Conservation (phyloP, 108 stramenopile genomes). For the Asterionellopsis glacialis region DNA sequence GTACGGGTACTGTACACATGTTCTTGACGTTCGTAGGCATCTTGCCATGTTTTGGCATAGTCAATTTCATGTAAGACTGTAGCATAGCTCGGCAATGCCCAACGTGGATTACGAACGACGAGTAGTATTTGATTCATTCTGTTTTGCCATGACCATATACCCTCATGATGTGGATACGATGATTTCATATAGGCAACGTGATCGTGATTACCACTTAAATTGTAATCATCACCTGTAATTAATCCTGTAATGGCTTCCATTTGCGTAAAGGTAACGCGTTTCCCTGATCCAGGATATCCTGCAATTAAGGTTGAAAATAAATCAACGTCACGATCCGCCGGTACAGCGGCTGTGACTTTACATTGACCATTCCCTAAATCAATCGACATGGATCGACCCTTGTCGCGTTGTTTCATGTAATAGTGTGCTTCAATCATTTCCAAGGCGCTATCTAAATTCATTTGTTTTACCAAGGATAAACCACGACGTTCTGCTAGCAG, state of each 20-base stretch:
- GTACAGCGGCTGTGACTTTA: not conserved
- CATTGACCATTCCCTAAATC: not conserved
- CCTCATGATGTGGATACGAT: slow-evolving; percentile 7
- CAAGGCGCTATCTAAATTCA: no score
- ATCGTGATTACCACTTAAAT: slow-evolving; percentile 5
- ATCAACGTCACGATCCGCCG: no score
- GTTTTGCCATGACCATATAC: slow-evolving; percentile 10
- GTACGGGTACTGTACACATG: slow-evolving; percentile 2
- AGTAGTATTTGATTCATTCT: slow-evolving; percentile 4
- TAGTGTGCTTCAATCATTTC: no score
- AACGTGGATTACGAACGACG: slow-evolving; percentile 7
- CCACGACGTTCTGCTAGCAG: no score
- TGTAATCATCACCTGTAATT: slow-evolving; percentile 1
- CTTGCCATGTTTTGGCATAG: slow-evolving; percentile 15
- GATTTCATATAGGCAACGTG: not conserved
- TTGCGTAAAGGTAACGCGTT: slow-evolving; percentile 3
- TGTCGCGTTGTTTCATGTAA: no score
- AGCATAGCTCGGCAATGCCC: slow-evolving; percentile 5
- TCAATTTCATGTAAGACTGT: slow-evolving; percentile 2
- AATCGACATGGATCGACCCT: not conserved
- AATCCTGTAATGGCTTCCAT: slow-evolving; percentile 7
- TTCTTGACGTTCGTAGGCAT: not conserved
- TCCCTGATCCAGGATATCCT: slow-evolving; percentile 7
- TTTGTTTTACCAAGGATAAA: no score
- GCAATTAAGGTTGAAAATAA: slow-evolving; percentile 3